Evolutionary conservation across 2,329 filamentous ascomycete species (phyloP), one percentile per base, ranked within the genome.

Genomic region (Akanthomyces lecanii): DNA sequence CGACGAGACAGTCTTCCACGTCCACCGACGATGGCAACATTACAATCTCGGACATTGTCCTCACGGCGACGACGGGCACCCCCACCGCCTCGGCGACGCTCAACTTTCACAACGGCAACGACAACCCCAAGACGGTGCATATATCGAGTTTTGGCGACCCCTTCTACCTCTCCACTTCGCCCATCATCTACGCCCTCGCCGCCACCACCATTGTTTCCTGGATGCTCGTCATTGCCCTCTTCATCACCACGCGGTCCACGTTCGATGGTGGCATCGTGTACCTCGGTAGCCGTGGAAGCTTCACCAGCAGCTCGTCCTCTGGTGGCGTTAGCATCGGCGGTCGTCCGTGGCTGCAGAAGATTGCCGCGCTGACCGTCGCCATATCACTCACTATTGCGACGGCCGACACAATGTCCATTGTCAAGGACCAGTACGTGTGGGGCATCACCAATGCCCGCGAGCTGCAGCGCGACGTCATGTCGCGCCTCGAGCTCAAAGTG

Each of bases 331-430:
- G 89, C 61, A 92, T 97, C 18, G 95, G 95, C 59, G 92, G 92
- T 50, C 87, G 95, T 58, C 95, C 95, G 5, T 97, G 93, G 91
- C 80, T 99, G 64, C 95, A 99, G 74, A 94, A 91, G 74, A 85
- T 92, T 59, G 89, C 89, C 4, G 84, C 90, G 2, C 76, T 91
- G 57, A 89, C 87, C 0, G 86, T 92, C 1, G 84, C 89, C 33
- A 86, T 98, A 33, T 97, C 94, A 3, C 82, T 99, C 61, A 97
- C 93, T 0, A 95, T 98, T 66, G 95, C 95, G 51, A 96, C 92
- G 10, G 90, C 89, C 59, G 92, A 97, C 76, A 97, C 94, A 0
- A 96, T 98, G 73, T 82, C 84, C 68, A 91, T 95, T 16, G 92
- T 93, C 23, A 85, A 94, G 73, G 72, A 82, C 58, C 94, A 98